These are phyloP conservation scores for Pythium brassicae DNA, from an alignment of 352 stramenopile species.

Conservation along the genomic window DNA sequence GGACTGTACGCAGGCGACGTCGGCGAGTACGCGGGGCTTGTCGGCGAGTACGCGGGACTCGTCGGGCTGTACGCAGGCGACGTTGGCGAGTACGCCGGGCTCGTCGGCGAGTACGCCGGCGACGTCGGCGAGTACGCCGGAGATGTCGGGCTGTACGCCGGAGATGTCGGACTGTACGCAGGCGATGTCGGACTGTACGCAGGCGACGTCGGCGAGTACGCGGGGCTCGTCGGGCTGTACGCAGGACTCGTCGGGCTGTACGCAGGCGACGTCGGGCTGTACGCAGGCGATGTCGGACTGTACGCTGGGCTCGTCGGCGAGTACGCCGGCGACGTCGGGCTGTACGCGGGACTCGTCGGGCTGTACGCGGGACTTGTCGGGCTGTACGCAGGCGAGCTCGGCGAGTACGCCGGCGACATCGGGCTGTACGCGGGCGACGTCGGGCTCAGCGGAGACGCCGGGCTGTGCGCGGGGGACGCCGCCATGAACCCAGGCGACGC, in stretches of 20 bases:
- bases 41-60: slow-evolving; percentile 39
- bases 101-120: slow-evolving; percentile 67
- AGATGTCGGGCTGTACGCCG: slow-evolving; percentile 59
- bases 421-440: slow-evolving; percentile 86
- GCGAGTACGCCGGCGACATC: slow-evolving; percentile 87
- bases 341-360: slow-evolving; percentile 62
- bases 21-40: slow-evolving; percentile 81
- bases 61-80: slow-evolving; percentile 77
- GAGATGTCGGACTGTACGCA: slow-evolving; percentile 31
- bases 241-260: slow-evolving; percentile 49
- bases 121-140: slow-evolving; percentile 64
- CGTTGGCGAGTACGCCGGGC: slow-evolving; percentile 86
- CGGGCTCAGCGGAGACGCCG: slow-evolving; percentile 64
- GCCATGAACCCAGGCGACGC: slow-evolving; percentile 71
- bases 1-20: slow-evolving; percentile 87
- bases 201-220: slow-evolving; percentile 52
- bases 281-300: slow-evolving; percentile 73
- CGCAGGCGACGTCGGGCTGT: slow-evolving; percentile 57
- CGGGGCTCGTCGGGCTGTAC: slow-evolving; percentile 61
- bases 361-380: slow-evolving; percentile 82
- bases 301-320: slow-evolving; percentile 78
- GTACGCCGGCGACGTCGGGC: slow-evolving; percentile 61
- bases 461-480: slow-evolving; percentile 72
- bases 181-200: slow-evolving; percentile 44
- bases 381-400: slow-evolving; percentile 56